Evolutionary conservation across 768 basidiomycete species (phyloP).

Genomic region (Hygrophorus pudorinus): DNA sequence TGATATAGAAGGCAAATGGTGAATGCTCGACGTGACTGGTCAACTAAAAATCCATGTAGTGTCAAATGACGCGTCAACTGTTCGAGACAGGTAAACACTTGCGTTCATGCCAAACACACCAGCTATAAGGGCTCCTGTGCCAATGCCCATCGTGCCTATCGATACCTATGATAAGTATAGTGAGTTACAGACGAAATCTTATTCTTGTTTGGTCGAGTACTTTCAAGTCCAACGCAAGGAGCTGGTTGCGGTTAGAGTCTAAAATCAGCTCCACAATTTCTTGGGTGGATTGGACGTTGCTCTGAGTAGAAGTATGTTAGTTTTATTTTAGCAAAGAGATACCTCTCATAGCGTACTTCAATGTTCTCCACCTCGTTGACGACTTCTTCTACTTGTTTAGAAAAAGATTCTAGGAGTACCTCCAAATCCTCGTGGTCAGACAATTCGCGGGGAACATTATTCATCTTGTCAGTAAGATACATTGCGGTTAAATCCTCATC

Average conservation of each 20-base stretch:
- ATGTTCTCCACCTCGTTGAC: slow-evolving; percentile 88
- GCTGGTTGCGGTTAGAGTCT: slow-evolving; percentile 89
- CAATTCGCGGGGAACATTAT: slow-evolving; percentile 42
- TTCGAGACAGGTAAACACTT: slow-evolving; percentile 17
- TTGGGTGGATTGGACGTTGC: slow-evolving; percentile 93
- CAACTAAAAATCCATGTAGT: slow-evolving; percentile 43
- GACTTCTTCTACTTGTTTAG: slow-evolving; percentile 95
- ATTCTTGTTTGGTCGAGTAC: slow-evolving; percentile 23
- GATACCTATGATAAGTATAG: slow-evolving; percentile 48
- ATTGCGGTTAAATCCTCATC: slow-evolving; percentile 93
- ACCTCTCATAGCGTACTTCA: slow-evolving; percentile 38
- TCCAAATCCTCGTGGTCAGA: slow-evolving; percentile 92
- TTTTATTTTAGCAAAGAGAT: neutral
- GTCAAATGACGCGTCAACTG: slow-evolving; percentile 2
- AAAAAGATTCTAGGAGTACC: slow-evolving; percentile 86
- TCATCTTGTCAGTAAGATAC: slow-evolving; percentile 86
- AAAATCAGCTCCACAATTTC: slow-evolving; percentile 96
- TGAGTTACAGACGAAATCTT: neutral
- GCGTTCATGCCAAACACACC: slow-evolving; percentile 98
- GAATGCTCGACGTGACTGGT: slow-evolving; percentile 63
- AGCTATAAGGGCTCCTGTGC: slow-evolving; percentile 80
- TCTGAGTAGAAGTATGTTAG: slow-evolving; percentile 28
- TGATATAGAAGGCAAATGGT: slow-evolving; percentile 63
- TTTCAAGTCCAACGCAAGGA: slow-evolving; percentile 87
- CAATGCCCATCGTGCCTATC: slow-evolving; percentile 91